These are phyloP conservation scores for Pythium insidiosum DNA, from an alignment of 352 stramenopile species.

Conservation along the genomic window DNA sequence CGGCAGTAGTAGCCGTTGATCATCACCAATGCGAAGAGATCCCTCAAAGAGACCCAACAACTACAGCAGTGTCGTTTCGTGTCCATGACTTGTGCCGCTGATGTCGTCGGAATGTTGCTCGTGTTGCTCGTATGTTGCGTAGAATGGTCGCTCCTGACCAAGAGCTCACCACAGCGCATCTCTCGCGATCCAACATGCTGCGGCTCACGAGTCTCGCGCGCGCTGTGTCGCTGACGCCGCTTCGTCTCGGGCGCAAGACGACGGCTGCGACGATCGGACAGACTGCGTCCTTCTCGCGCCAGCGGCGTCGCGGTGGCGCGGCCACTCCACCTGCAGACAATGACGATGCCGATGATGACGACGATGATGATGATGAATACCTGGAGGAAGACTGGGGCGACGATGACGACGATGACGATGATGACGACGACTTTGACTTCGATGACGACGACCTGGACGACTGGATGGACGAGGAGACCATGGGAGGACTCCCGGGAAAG, in stretches of 20 bases:
- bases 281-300: constrained; percentile 12
- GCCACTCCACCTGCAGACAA: constrained; percentile 21
- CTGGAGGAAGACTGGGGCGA: constrained; percentile 36
- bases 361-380: constrained; percentile 30
- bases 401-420: constrained; percentile 32
- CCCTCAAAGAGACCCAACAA: no score
- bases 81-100: no score
- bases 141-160: no score
- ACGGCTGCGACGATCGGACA: not conserved
- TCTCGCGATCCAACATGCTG: no score
- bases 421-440: constrained; percentile 23
- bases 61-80: no score
- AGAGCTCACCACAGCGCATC: no score
- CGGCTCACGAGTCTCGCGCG: constrained; percentile 43
- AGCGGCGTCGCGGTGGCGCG: not conserved
- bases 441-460: constrained; percentile 16
- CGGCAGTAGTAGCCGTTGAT: not conserved
- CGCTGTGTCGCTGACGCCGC: constrained; percentile 31
- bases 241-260: constrained; percentile 19
- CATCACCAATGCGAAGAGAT: no score
- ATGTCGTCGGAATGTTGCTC: no score
- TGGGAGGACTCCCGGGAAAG: constrained; percentile 10
- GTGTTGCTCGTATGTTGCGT: no score
- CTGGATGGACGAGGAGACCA: constrained; percentile 6
- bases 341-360: constrained; percentile 23